These are phyloP conservation scores for Xylariomycetidae sp. DNA, from an alignment of 2,329 filamentous ascomycete species.

Conservation along the genomic window DNA sequence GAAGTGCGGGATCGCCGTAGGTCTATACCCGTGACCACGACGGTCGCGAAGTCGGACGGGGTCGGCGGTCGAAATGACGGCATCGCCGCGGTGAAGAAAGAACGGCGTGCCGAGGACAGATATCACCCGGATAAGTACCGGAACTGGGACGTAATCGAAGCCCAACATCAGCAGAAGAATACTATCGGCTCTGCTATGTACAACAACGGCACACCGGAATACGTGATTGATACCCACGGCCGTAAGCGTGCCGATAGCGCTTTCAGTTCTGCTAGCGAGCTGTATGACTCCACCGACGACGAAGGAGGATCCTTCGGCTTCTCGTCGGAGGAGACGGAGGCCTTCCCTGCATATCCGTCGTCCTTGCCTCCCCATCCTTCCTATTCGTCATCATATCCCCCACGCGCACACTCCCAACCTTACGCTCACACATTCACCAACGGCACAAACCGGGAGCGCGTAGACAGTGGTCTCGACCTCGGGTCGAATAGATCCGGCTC, in stretches of 20 bases:
- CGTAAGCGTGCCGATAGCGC: slow-evolving; percentile 18
- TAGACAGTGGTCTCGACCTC: slow-evolving; percentile 10
- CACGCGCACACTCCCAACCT: slow-evolving; percentile 8
- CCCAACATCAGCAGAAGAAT: slow-evolving; percentile 7
- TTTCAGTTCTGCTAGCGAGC: slow-evolving; percentile 17
- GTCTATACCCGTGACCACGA: slow-evolving; percentile 12
- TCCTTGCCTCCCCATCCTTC: no score
- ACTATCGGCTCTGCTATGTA: no score
- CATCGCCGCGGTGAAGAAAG: slow-evolving; percentile 5
- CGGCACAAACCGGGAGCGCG: slow-evolving; percentile 7
- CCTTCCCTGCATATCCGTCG: neutral
- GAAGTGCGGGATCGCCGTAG: slow-evolving; percentile 35
- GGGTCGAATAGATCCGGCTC: slow-evolving; percentile 2
- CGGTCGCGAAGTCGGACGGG: neutral
- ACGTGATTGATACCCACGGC: slow-evolving; percentile 14
- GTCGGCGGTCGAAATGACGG: no score
- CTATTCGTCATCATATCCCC: slow-evolving; percentile 14
- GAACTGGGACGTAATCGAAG: slow-evolving; percentile 25
- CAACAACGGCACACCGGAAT: slow-evolving; percentile 12
- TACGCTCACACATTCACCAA: slow-evolving; percentile 12
- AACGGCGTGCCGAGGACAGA: slow-evolving; percentile 17
- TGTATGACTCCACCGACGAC: slow-evolving; percentile 25
- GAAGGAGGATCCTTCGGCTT: slow-evolving; percentile 2
- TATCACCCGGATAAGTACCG: slow-evolving; percentile 28
- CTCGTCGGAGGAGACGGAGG: slow-evolving; percentile 7